phyloP scores from a whole-genome alignment of 768 basidiomycete species.

The Hericium rajendrae region DNA sequence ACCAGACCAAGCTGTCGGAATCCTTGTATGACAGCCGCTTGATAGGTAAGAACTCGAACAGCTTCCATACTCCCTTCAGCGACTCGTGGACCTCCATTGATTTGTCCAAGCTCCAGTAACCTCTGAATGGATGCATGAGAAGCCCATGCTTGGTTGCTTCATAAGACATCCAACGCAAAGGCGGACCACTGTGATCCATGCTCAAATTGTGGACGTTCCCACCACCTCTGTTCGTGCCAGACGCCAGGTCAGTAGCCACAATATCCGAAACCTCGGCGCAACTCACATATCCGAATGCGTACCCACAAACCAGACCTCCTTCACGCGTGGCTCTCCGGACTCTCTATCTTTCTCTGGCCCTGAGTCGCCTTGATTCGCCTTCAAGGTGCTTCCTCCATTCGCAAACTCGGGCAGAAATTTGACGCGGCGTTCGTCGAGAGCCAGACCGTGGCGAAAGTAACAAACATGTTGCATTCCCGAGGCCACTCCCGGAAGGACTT shows the following conservation, averaged over 20 bases:
- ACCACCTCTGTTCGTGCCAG: not conserved
- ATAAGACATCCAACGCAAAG: slow-evolving; percentile 18
- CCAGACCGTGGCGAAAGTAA: slow-evolving; percentile 36
- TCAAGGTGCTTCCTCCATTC: not conserved
- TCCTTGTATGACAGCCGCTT: not conserved
- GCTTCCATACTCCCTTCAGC: not conserved
- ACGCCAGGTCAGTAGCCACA: not conserved
- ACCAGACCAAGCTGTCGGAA: not conserved
- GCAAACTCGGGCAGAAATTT: slow-evolving; percentile 35
- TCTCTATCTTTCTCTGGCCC: not conserved
- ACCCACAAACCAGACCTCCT: slow-evolving; percentile 26
- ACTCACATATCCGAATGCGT: slow-evolving; percentile 25
- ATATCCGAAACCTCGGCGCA: not conserved
- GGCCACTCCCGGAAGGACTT: slow-evolving; percentile 24
- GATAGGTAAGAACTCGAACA: not conserved
- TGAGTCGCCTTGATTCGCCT: not conserved
- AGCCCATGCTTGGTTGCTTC: slow-evolving; percentile 17
- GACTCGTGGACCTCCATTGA: not conserved
- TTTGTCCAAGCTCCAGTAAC: not conserved
- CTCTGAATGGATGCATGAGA: not conserved
- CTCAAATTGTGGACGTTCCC: slow-evolving; percentile 6
- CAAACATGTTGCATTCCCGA: slow-evolving; percentile 23
- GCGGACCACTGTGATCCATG: slow-evolving; percentile 13
- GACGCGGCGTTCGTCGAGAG: slow-evolving; percentile 37
- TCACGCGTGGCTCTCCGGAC: slow-evolving; percentile 12